Base-by-base conservation (phyloP, 441 rosid genomes). In the Corymbia citriodora region DNA sequence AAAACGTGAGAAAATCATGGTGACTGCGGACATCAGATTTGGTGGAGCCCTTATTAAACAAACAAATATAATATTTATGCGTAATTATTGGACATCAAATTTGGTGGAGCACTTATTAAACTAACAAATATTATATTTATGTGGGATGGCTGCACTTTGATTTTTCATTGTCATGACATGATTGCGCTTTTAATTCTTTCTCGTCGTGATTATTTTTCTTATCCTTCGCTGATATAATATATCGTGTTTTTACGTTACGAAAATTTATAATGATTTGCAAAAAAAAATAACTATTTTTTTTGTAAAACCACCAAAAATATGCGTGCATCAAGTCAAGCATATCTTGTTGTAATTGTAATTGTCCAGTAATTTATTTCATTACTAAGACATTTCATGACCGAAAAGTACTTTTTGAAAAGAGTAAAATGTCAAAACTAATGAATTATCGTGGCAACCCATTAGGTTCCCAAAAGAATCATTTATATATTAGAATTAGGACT, bases 371-470 rank as follows among this genome's bases (percentile, higher is more conserved):
- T 68, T 40, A 31, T 68, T 68, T 16, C 74, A 8, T 68, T 55
- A 21, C 57, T 55, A 55, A 19, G 18, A 55, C 57, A 17, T 55
- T 17, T 68, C 74, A 8, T 68, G 74, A 68, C 11, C 21, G 21
- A 68, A 31, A 2, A 16, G 12, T 31, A 31, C 31, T 31, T 11
- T 68, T 31, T 4, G 3, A 16, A 68, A 31, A 31, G 45, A 31
- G 79, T 68, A 31, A 68, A 0, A 68, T 31, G 10, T 68, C 40
- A 2, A 68, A 68, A 31, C 21, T 0, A 16, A 29, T 68, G 23
- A 68, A 68, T 68, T 31, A 19, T 15, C 10, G 0, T 68, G 1
- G 40, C 2, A 40, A n/a, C 0, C 6, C 40, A 68, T n/a, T n/a
- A 3, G 14, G 21, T 8, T 8, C 21, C 40, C 11, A 31, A 31